Percentiles rank a stretch among this genome's conserved stretches.
Evolutionary conservation across 139 green algal genomes (phyloP).

Genomic region (Parachlorella kessleri): DNA sequence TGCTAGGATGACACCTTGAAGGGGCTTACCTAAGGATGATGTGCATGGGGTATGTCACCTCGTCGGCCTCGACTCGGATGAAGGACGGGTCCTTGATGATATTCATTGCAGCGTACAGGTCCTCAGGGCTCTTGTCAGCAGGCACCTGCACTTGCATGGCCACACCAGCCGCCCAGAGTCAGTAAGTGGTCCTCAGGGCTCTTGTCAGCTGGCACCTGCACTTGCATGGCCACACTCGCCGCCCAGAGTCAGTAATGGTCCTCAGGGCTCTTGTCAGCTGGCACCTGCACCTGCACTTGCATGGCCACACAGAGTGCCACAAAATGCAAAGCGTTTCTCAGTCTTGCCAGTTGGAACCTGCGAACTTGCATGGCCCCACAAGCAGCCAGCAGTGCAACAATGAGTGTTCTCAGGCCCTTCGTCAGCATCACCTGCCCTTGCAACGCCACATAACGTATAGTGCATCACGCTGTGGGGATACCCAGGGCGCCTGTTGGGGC

Average conservation of each 20-base stretch:
- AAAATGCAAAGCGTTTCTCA: constrained; percentile 23
- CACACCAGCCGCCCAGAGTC: background rate
- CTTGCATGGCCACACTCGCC: background rate
- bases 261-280: constrained; percentile 34
- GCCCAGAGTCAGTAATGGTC: constrained; percentile 24
- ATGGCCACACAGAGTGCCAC: background rate
- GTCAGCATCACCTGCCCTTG: too few relatives aligned
- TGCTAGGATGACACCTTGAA: background rate
- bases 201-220: constrained; percentile 46
- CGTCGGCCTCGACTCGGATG: constrained; percentile 90
- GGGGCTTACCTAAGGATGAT: constrained; percentile 82
- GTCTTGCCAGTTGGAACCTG: constrained; percentile 47
- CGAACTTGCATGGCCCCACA: background rate
- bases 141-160: constrained; percentile 37
- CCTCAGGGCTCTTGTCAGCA: constrained; percentile 33
- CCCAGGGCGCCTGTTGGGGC: too few relatives aligned
- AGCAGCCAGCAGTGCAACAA: background rate
- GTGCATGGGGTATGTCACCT: constrained; percentile 91
- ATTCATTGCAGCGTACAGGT: constrained; percentile 83
- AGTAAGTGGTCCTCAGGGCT: constrained; percentile 42
- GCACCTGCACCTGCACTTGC: constrained; percentile 43
- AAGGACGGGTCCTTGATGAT: constrained; percentile 62
- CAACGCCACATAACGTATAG: too few relatives aligned
- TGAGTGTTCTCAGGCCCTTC: constrained; percentile 47
- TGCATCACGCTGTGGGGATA: too few relatives aligned